Evolutionary conservation across 2,329 filamentous ascomycete species (phyloP).

Genomic region (Beauveria brongniartii): DNA sequence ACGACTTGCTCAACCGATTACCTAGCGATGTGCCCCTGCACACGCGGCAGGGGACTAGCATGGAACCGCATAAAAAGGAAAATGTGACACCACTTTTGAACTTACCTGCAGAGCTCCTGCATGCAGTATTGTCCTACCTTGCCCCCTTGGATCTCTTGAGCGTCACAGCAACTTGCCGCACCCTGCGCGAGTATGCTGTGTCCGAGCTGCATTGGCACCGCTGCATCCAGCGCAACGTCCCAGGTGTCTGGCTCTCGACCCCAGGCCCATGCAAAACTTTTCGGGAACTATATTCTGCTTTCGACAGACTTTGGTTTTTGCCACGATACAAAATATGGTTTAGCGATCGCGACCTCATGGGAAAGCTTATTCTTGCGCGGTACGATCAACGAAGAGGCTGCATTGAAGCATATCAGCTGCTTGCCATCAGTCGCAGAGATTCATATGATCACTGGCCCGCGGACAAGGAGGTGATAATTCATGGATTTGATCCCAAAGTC

Average conservation of each 20-base stretch:
- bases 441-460: conserved; percentile 56
- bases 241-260: conserved; percentile 41
- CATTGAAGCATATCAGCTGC: conserved; percentile 73
- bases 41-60: not conserved
- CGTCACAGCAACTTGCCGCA: conserved; percentile 53
- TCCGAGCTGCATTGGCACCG: conserved; percentile 66
- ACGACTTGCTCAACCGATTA: conserved; percentile 8
- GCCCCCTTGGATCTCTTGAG: conserved; percentile 54
- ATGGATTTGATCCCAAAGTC: conserved; percentile 63
- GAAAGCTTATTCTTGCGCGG: conserved; percentile 66
- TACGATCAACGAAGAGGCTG: conserved; percentile 66
- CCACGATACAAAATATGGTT: conserved; percentile 80
- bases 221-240: conserved; percentile 61
- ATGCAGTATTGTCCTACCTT: conserved; percentile 61
- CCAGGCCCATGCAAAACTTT: conserved; percentile 56
- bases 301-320: conserved; percentile 81
- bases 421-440: conserved; percentile 53
- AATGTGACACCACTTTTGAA: conserved; percentile 31
- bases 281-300: conserved; percentile 62
- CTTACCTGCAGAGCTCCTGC: conserved; percentile 69
- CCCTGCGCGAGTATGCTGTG: conserved; percentile 49
- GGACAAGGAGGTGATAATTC: conserved; percentile 58
- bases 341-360: conserved; percentile 62
- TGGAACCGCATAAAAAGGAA: conserved; percentile 1
- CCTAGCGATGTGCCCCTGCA: conserved; percentile 3